Conservation (phyloP, 2,329 filamentous ascomycete species). For the Phialophora expanda region DNA sequence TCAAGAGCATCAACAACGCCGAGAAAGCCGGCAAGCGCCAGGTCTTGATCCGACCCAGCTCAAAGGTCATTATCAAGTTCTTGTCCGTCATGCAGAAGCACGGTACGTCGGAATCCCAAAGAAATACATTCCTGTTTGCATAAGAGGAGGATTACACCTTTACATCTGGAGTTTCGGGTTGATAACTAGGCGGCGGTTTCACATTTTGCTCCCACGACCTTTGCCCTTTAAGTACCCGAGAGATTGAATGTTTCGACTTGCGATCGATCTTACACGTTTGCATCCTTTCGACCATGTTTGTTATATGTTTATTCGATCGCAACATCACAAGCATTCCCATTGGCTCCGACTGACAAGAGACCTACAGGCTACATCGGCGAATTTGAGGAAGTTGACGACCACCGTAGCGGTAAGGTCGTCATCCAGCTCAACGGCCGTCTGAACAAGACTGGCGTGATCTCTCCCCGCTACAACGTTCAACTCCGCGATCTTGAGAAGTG, state of each 20-base stretch:
- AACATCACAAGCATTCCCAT: conserved; percentile 62
- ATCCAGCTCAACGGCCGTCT: conserved; percentile 99
- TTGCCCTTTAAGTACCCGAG: conserved; percentile 99
- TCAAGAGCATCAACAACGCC: conserved; percentile 99
- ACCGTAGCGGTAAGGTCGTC: conserved; percentile 99
- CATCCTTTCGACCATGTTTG: conserved; percentile 67
- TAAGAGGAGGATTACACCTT: conserved; percentile 35
- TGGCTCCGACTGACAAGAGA: conserved; percentile 52
- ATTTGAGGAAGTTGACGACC: conserved; percentile 99
- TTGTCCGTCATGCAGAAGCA: conserved; percentile 99
- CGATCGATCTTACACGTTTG: conserved; percentile 96
- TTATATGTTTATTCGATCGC: conserved; percentile 89
- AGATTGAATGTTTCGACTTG: conserved; percentile 69
- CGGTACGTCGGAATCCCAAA: conserved; percentile 71
- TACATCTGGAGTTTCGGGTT: conserved; percentile 69
- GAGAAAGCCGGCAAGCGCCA: conserved; percentile 99
- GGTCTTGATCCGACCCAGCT: conserved; percentile 95
- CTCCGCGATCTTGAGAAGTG: conserved; percentile 98
- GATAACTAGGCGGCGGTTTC: conserved; percentile 99
- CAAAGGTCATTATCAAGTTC: conserved; percentile 99
- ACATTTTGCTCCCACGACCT: conserved; percentile 72
- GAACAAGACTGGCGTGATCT: conserved; percentile 99
- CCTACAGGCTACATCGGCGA: conserved; percentile 92
- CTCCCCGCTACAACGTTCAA: conserved; percentile 98
- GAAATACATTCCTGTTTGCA: conserved; percentile 14